phyloP scores from a whole-genome alignment of 345 rosid genomes.

The Murraya koenigii region DNA sequence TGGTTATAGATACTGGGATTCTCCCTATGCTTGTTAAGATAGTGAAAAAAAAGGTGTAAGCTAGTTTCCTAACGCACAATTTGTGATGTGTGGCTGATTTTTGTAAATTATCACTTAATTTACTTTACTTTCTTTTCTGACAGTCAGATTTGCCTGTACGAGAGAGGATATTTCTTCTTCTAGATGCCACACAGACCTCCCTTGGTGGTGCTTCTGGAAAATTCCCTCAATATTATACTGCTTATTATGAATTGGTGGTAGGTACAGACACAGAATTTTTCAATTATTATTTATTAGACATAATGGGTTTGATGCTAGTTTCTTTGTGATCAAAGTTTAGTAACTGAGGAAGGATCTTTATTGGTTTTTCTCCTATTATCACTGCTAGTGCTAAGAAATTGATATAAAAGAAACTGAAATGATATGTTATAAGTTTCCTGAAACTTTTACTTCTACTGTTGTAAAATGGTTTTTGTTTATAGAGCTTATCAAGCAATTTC shows the following conservation, averaged over 20 bases:
- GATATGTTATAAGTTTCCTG: neutral
- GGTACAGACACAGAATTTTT: slow-evolving; percentile 32
- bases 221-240: slow-evolving; percentile 80
- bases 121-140: slow-evolving; percentile 8
- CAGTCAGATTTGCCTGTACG: slow-evolving; percentile 85
- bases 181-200: slow-evolving; percentile 95
- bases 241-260: slow-evolving; percentile 92
- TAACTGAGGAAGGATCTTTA: neutral
- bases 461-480: neutral
- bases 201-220: slow-evolving; percentile 89
- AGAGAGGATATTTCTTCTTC: slow-evolving; percentile 89
- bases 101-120: slow-evolving; percentile 12
- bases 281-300: neutral
- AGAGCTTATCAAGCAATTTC: neutral
- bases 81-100: slow-evolving; percentile 18
- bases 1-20: slow-evolving; percentile 70
- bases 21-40: slow-evolving; percentile 85
- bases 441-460: neutral
- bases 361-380: neutral
- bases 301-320: neutral
- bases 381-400: neutral
- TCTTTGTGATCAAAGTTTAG: neutral
- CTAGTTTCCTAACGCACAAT: slow-evolving; percentile 13
- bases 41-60: slow-evolving; percentile 85
- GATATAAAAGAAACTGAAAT: neutral